A percentile compares a stretch with the other conserved stretches of the same genome.
These are phyloP conservation scores for Cercospora berteroae DNA, from an alignment of 2,329 filamentous ascomycete genomes.

Conservation along the genomic window DNA sequence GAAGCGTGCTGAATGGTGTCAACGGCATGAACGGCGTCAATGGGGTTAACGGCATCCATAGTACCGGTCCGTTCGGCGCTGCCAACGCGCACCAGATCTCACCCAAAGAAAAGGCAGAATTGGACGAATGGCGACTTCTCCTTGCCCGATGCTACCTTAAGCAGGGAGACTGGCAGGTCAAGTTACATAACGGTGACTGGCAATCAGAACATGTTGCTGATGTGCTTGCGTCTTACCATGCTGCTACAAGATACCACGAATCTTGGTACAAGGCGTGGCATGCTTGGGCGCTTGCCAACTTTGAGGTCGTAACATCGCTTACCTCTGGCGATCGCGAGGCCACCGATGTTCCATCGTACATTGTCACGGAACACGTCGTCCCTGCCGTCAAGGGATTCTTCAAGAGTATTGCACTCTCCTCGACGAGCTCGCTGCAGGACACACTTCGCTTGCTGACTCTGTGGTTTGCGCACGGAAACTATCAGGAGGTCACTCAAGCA, in stretches of 20 bases:
- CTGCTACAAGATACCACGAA: conserved; percentile 90
- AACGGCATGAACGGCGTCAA: conserved; percentile 43
- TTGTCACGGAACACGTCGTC: conserved; percentile 83
- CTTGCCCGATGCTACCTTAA: conserved; percentile 94
- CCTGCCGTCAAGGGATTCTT: conserved; percentile 96
- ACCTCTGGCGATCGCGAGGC: conserved; percentile 63
- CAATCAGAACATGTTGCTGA: conserved; percentile 80
- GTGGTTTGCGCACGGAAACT: conserved; percentile 93
- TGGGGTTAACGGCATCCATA: conserved; percentile 44
- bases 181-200: conserved; percentile 85
- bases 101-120: conserved; percentile 44
- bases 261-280: conserved; percentile 99
- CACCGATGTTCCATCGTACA: conserved; percentile 60
- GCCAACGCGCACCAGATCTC: conserved; percentile 31
- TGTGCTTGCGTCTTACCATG: conserved; percentile 83
- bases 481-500: conserved; percentile 79
- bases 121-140: conserved; percentile 63
- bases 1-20: background rate
- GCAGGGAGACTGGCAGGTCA: conserved; percentile 92
- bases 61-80: conserved; percentile 33
- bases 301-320: conserved; percentile 89
- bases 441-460: conserved; percentile 87
- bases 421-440: conserved; percentile 90
- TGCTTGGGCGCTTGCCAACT: conserved; percentile 96
- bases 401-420: conserved; percentile 89